Percentiles rank a stretch among this genome's conserved stretches.
phyloP scores from a whole-genome alignment of 495 filamentous ascomycete genomes.

The Achaetomiella virescens region DNA sequence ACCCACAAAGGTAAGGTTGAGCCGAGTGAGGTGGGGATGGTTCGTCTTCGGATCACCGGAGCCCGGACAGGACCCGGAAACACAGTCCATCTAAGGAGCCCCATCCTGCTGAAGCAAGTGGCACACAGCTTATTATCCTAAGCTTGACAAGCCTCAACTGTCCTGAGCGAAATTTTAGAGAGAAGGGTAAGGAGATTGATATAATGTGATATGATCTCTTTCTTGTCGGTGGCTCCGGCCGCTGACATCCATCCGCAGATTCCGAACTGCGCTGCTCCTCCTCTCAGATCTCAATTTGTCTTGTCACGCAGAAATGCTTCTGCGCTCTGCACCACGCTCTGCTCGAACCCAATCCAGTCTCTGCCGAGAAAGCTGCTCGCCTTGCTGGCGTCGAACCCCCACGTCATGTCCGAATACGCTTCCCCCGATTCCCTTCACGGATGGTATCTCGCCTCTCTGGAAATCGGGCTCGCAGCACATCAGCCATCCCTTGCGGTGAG shows the following conservation, averaged over 20 bases:
- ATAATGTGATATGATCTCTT: too few relatives aligned
- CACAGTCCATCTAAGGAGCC: too few relatives aligned
- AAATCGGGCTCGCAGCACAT: conserved; percentile 26
- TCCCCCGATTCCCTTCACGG: conserved; percentile 24
- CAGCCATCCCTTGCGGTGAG: conserved; percentile 28
- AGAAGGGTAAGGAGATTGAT: too few relatives aligned
- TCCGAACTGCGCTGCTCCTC: too few relatives aligned
- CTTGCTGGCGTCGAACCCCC: conserved; percentile 25
- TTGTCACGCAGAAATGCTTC: conserved; percentile 15
- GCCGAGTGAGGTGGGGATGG: background rate
- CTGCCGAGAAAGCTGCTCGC: conserved; percentile 23
- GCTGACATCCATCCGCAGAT: too few relatives aligned
- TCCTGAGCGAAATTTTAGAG: too few relatives aligned
- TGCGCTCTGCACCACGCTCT: conserved; percentile 30
- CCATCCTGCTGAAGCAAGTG: too few relatives aligned
- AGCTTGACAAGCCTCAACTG: too few relatives aligned
- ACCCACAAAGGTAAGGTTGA: conserved; percentile 1
- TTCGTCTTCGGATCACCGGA: background rate
- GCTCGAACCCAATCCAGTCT: conserved; percentile 30
- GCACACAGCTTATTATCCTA: too few relatives aligned
- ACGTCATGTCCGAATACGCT: conserved; percentile 8
- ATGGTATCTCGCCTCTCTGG: conserved; percentile 28
- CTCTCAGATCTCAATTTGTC: background rate
- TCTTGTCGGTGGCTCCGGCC: too few relatives aligned
- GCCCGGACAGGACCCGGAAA: too few relatives aligned